Evolutionary conservation across 2,329 filamentous ascomycete species (phyloP).

Genomic region (Chaetothyriales sp.): DNA sequence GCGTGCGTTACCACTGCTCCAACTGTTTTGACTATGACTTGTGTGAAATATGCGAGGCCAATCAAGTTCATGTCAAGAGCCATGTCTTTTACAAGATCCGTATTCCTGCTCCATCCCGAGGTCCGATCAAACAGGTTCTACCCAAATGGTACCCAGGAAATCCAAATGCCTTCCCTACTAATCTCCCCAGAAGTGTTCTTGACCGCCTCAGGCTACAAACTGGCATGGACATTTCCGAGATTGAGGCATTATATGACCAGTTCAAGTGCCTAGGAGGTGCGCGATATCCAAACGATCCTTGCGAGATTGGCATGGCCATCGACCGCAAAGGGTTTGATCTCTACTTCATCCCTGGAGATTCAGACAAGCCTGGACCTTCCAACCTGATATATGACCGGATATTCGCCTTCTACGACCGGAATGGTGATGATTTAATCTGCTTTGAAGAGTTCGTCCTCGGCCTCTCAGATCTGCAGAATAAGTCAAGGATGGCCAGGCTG

Average conservation of each 20-base stretch:
- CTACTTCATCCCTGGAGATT: constrained; percentile 73
- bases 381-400: constrained; percentile 92
- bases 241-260: constrained; percentile 92
- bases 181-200: constrained; percentile 52
- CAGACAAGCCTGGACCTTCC: constrained; percentile 59
- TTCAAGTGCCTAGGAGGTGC: constrained; percentile 87
- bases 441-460: constrained; percentile 85
- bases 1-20: constrained; percentile 81
- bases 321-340: constrained; percentile 86
- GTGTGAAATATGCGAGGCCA: constrained; percentile 75
- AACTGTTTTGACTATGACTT: constrained; percentile 95
- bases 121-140: constrained; percentile 62
- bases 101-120: constrained; percentile 54
- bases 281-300: constrained; percentile 68
- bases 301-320: constrained; percentile 65
- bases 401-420: constrained; percentile 91
- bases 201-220: constrained; percentile 56
- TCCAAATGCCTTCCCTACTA: constrained; percentile 53
- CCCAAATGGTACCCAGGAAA: constrained; percentile 81
- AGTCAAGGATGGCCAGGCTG: constrained; percentile 48
- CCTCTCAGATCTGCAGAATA: constrained; percentile 49
- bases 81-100: constrained; percentile 95
- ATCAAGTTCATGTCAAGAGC: constrained; percentile 62
- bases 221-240: constrained; percentile 66
- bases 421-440: constrained; percentile 74